A percentile compares a stretch with the other conserved stretches of the same genome.
phyloP scores from a whole-genome alignment of 768 basidiomycete species.

The Dentipellis fragilis region DNA sequence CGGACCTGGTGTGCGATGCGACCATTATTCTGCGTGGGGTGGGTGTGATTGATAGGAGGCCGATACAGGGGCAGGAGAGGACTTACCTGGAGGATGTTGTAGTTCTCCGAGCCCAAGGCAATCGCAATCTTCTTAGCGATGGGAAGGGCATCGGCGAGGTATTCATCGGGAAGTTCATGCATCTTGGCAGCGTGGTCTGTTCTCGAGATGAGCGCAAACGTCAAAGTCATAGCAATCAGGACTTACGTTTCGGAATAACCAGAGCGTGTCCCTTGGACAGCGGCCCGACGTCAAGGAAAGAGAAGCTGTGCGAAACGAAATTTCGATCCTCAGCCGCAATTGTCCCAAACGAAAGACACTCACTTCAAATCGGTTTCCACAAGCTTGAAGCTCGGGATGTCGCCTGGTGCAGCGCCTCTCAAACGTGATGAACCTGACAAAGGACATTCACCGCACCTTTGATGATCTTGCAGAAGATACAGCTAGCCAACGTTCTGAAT shows the following conservation, averaged over 20 bases:
- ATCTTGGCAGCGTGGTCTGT: constrained; percentile 80
- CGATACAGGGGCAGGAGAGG: neutral
- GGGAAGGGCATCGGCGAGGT: constrained; percentile 65
- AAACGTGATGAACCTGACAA: neutral
- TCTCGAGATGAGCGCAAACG: constrained; percentile 1
- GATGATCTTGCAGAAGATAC: constrained; percentile 94
- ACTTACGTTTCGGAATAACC: constrained; percentile 84
- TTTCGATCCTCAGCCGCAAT: neutral
- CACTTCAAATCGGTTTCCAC: constrained; percentile 66
- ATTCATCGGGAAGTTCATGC: constrained; percentile 78
- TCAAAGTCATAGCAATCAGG: neutral
- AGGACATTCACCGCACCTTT: constrained; percentile 43
- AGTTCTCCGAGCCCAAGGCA: constrained; percentile 65
- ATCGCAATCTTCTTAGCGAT: constrained; percentile 82
- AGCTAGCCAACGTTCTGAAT: constrained; percentile 45
- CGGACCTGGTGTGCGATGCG: constrained; percentile 36
- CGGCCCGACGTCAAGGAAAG: constrained; percentile 92
- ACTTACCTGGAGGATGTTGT: constrained; percentile 72
- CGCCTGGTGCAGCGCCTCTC: constrained; percentile 36
- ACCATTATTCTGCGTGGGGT: constrained; percentile 55
- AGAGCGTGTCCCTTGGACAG: constrained; percentile 86
- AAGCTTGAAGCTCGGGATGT: constrained; percentile 85
- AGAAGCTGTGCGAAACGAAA: constrained; percentile 34
- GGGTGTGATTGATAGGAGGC: neutral
- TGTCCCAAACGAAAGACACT: constrained; percentile 18